Base-by-base conservation (phyloP, 2,329 filamentous ascomycete species). In the Aschersonia sp. region DNA sequence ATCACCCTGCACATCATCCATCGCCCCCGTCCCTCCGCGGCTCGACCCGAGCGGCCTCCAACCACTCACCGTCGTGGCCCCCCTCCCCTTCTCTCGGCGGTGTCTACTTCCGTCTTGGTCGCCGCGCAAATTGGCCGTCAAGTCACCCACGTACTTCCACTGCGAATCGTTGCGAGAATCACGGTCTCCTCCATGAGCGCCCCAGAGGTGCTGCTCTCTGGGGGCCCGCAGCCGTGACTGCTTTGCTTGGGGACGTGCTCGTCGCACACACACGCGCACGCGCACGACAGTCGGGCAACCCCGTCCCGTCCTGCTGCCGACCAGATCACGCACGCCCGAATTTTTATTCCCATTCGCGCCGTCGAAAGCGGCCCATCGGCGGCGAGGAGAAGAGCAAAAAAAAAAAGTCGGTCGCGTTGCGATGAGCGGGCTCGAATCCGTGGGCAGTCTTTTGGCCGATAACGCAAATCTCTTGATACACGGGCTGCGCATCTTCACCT, bases 401-500 rank as follows among this genome's bases (percentile, higher is more conserved):
- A 22, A 4, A 22, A 22, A 22, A 22, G 22, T 22, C 22, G 22
- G 22, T 22, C 22, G 22, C 22, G 22, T 22, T 22, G 22, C 22
- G 22, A 22, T 22, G 22, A 22, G 35, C 35, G 35, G 61, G 59
- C 58, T 63, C 58, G 70, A 76, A 59, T 74, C 74, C 45, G 73
- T 79, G 58, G 76, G 76, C 56, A 69, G 70, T 53, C 67, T 78
- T 57, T 71, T 79, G 59, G 74, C 74, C 57, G 66, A 66, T 62
- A 76, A 79, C 60, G 76, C 76, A 54, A 72, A 67, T 51, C 66
- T 70, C 46, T 59, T 79, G 54, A 67, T 66, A 56, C 72, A 77
- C 53, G 69, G 67, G 49, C 61, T 77, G 54, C 73, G 73, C 56
- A 71, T 72, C 53, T 63, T 79, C 56, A 67, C 67, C 62, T 68